Base-by-base conservation (phyloP, 192 early-diverging fungal species). In the Coemansia erecta region DNA sequence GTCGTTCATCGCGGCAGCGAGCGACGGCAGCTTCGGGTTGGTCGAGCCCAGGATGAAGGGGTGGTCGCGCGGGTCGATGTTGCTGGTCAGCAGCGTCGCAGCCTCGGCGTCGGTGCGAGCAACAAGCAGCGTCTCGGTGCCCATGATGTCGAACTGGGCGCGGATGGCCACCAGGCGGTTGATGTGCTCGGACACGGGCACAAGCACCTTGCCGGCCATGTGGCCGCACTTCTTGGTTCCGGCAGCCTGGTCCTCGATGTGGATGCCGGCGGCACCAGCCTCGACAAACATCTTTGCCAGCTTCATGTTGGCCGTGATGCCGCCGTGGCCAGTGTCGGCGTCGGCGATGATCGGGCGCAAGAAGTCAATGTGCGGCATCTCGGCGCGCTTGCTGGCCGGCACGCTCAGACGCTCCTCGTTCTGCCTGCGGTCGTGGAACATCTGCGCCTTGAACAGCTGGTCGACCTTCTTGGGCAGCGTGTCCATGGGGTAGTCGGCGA, bases 191-290 rank as follows among this genome's bases (percentile, higher is more conserved):
- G 89, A 89, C 39, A 97, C 92, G 18, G 96, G 96, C 6, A 98
- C 96, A n/a, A 98, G 77, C 26, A 98, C 96, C 77, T 98, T 98
- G 49, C 95, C 95, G 47, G 93, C 95, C 95, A 98, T 98, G 80
- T 98, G 96, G 17, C 96, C 96, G 73, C 96, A 98, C 85, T 98
- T 98, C 73, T 98, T 98, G 67, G 93, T 95, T 63, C 92, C 90
- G 21, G 95, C 88, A 35, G 91, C 88, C 76, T 96, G 93, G 81
- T 96, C 92, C 77, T 96, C 92, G 43, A 91, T 69, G 66, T 97
- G 94, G 71, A 97, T 92, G 70, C 93, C 94, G 26, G 94, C 94
- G 22, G 94, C 94, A 53, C 94, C 94, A 46, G 93, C 87, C 80
- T 97, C 92, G 57, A 97, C 94, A 73, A 97, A 92, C 90, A 97